phyloP scores from a whole-genome alignment of 2,329 filamentous ascomycete species.

The Fusarium poae region DNA sequence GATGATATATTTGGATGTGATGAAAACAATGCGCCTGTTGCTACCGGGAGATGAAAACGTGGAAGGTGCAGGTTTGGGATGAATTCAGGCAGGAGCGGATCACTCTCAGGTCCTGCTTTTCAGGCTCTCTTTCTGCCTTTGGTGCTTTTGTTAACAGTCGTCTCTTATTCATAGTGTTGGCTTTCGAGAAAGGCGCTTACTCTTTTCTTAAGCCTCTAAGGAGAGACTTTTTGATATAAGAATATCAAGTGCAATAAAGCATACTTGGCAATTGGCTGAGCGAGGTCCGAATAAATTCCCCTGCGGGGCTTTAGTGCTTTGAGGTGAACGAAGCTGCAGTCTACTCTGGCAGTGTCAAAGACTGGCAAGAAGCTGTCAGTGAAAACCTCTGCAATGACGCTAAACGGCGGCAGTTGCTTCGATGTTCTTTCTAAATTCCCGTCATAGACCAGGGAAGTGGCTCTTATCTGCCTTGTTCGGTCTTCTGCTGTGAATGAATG shows the following conservation, averaged over 20 bases:
- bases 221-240: neutral
- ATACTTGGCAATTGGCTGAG: neutral
- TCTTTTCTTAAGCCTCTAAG: slow-evolving; percentile 13
- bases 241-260: neutral
- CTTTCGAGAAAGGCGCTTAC: slow-evolving; percentile 4
- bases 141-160: neutral
- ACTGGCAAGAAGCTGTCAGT: slow-evolving; percentile 33
- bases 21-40: slow-evolving; percentile 11
- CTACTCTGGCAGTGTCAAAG: slow-evolving; percentile 35
- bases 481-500: slow-evolving; percentile 6
- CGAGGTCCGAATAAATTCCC: neutral
- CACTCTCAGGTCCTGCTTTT: slow-evolving; percentile 7
- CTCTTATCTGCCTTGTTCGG: neutral
- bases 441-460: neutral
- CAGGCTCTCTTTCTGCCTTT: slow-evolving; percentile 18
- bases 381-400: slow-evolving; percentile 17
- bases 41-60: slow-evolving; percentile 2
- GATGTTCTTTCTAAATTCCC: neutral
- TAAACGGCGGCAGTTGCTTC: slow-evolving; percentile 2
- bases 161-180: neutral
- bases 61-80: slow-evolving; percentile 29
- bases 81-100: slow-evolving; percentile 25
- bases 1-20: slow-evolving; percentile 1
- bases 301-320: slow-evolving; percentile 17
- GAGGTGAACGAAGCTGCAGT: slow-evolving; percentile 7